phyloP scores from a whole-genome alignment of 2,329 filamentous ascomycete species.

The Diaporthe vaccinii region DNA sequence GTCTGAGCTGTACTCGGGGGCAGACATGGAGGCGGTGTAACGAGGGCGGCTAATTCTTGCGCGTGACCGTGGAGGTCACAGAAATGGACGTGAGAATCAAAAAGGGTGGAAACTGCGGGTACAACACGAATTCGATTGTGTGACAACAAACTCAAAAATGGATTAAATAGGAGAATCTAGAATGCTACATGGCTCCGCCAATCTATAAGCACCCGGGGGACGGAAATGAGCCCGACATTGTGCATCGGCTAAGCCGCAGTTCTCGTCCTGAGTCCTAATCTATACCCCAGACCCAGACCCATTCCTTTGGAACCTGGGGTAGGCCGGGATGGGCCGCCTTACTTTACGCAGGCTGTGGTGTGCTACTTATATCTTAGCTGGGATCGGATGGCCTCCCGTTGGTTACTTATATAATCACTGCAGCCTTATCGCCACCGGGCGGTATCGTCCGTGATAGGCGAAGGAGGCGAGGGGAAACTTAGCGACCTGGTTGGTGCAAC shows the following conservation, averaged over 20 bases:
- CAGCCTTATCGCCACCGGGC: constrained; percentile 15
- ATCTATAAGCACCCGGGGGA: neutral
- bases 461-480: neutral
- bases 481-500: constrained; percentile 10
- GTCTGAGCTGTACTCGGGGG: constrained; percentile 3
- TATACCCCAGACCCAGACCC: neutral
- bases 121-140: neutral
- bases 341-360: neutral
- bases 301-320: neutral
- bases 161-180: neutral
- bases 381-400: constrained; percentile 7
- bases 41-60: neutral
- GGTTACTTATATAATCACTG: neutral
- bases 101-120: neutral
- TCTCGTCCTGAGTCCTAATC: neutral
- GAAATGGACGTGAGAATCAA: neutral
- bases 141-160: neutral
- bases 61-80: neutral
- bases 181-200: constrained; percentile 9
- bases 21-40: neutral
- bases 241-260: constrained; percentile 23
- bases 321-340: neutral
- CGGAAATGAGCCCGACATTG: constrained; percentile 18
- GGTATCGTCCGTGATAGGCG: constrained; percentile 2
- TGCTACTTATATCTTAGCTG: neutral